Evolutionary conservation across 2,329 filamentous ascomycete genomes (phyloP).

Genomic region (Colletotrichum sidae): DNA sequence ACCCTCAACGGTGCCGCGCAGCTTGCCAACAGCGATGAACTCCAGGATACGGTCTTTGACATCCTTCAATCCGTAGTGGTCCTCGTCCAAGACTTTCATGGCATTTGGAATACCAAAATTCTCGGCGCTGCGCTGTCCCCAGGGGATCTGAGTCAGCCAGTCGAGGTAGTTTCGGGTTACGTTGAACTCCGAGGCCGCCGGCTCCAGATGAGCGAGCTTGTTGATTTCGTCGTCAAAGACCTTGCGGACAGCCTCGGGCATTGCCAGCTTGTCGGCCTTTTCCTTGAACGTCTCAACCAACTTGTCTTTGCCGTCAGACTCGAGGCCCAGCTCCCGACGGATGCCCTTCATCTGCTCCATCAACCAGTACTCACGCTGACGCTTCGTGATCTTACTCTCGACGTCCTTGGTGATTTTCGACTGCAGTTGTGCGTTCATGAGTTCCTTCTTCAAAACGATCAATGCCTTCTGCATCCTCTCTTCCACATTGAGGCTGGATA

Average conservation of each 20-base stretch:
- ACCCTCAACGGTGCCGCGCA: conserved; percentile 95
- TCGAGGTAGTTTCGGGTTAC: conserved; percentile 98
- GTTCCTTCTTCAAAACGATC: conserved; percentile 94
- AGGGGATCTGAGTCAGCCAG: conserved; percentile 98
- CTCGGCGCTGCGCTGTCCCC: conserved; percentile 94
- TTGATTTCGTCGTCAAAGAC: conserved; percentile 99
- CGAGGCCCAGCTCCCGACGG: conserved; percentile 91
- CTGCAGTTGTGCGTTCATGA: conserved; percentile 97
- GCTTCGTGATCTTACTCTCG: conserved; percentile 95
- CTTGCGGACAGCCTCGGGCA: conserved; percentile 97
- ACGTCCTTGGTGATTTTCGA: conserved; percentile 99
- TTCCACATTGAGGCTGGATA: conserved; percentile 90
- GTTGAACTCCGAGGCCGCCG: conserved; percentile 97
- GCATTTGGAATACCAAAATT: conserved; percentile 97
- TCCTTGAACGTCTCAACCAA: conserved; percentile 97
- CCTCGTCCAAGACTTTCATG: conserved; percentile 90
- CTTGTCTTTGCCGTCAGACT: conserved; percentile 98
- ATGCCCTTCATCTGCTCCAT: conserved; percentile 99
- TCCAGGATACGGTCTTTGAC: conserved; percentile 98
- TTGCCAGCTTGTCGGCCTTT: conserved; percentile 91
- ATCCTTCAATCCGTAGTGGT: conserved; percentile 96
- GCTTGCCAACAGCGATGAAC: conserved; percentile 97
- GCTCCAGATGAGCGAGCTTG: conserved; percentile 94
- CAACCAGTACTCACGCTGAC: conserved; percentile 96
- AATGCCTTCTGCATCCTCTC: conserved; percentile 92